Conservation (phyloP, 2,329 filamentous ascomycete genomes). For the Colletotrichum musicola region DNA sequence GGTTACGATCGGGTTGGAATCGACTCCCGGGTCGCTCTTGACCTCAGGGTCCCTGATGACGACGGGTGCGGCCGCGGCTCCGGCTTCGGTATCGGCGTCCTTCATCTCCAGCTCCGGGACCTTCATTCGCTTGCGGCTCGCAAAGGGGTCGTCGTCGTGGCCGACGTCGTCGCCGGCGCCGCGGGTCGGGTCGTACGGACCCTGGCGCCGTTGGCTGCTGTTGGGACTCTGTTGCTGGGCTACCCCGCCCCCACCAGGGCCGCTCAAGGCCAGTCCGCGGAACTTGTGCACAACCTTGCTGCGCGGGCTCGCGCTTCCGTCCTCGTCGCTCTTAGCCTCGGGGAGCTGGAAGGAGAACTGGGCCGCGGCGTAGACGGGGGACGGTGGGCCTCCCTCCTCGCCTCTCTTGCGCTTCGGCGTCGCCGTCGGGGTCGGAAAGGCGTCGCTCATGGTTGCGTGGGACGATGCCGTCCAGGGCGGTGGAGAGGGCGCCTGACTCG, state of each 20-base stretch:
- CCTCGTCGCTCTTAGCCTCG: constrained; percentile 50
- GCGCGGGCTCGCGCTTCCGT: constrained; percentile 66
- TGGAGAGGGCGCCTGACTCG: constrained; percentile 35
- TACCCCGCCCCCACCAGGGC: constrained; percentile 58
- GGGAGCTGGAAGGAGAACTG: constrained; percentile 62
- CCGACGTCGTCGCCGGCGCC: constrained; percentile 45
- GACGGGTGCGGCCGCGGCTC: constrained; percentile 22
- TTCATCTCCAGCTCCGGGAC: constrained; percentile 49
- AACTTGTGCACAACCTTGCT: constrained; percentile 66
- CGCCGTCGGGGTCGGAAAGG: constrained; percentile 37
- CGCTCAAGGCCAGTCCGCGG: constrained; percentile 61
- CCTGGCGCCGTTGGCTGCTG: constrained; percentile 28
- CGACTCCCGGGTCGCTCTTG: constrained; percentile 24
- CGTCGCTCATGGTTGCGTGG: constrained; percentile 27
- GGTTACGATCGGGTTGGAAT: neutral
- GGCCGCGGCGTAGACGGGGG: constrained; percentile 44
- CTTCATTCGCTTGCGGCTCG: constrained; percentile 54
- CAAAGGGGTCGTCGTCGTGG: constrained; percentile 46
- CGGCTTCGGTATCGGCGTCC: constrained; percentile 41
- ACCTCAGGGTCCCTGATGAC: constrained; percentile 37
- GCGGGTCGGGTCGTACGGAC: constrained; percentile 25
- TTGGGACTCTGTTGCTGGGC: constrained; percentile 40
- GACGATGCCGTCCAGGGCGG: constrained; percentile 10
- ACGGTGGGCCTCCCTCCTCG: constrained; percentile 48
- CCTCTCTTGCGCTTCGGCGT: constrained; percentile 63